phyloP scores from a whole-genome alignment of 306 rosid genomes.

The Vigna hirtella region DNA sequence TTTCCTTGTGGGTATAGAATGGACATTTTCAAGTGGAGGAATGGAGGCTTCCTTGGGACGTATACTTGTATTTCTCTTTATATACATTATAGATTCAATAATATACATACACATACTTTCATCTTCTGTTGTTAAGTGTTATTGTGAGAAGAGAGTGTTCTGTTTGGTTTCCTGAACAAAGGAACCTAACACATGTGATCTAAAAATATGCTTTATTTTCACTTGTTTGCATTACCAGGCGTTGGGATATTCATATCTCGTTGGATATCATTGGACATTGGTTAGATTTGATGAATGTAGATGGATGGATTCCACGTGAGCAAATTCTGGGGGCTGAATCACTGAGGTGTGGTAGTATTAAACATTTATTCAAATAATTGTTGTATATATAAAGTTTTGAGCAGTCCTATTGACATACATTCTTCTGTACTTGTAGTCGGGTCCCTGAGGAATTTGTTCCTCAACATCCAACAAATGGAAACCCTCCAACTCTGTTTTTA shows the following conservation, averaged over 20 bases:
- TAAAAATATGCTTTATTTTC: constrained; percentile 30
- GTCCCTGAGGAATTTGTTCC: constrained; percentile 88
- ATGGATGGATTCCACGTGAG: constrained; percentile 99
- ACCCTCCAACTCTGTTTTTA: constrained; percentile 90
- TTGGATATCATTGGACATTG: constrained; percentile 94
- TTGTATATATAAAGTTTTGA: constrained; percentile 12
- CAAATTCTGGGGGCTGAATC: constrained; percentile 98
- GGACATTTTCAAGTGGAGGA: no score
- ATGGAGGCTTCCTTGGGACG: no score
- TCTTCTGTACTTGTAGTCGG: constrained; percentile 69
- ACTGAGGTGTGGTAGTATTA: constrained; percentile 67
- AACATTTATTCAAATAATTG: constrained; percentile 44
- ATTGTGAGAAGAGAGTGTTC: no score
- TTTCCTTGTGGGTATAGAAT: no score
- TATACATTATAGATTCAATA: no score
- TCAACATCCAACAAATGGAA: constrained; percentile 92
- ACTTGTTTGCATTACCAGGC: constrained; percentile 64
- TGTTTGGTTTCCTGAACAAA: no score
- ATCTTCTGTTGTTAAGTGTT: no score
- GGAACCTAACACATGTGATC: neutral
- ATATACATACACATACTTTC: no score
- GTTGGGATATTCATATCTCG: constrained; percentile 86
- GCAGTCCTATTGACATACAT: constrained; percentile 41
- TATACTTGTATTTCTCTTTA: no score
- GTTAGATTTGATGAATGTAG: constrained; percentile 92